Base-by-base conservation (phyloP, 2,329 filamentous ascomycete genomes). In the Erysiphe pulchra region DNA sequence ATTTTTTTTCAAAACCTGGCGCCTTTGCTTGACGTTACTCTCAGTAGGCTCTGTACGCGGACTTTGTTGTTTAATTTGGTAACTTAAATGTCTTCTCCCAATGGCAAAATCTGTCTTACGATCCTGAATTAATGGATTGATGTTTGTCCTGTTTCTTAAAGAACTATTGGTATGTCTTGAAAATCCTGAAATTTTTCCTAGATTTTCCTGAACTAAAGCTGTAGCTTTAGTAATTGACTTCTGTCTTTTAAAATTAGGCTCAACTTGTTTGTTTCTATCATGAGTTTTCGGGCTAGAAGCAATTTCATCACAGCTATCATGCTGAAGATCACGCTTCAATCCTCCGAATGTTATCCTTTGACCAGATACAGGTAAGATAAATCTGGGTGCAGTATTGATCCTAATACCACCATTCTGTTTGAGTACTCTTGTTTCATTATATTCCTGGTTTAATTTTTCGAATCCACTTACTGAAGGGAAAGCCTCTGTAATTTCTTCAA, bases 11-110 rank as follows among this genome's bases (percentile, higher is more conserved):
- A 17, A 17, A 16, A 13, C 30, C 36, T 45, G 36, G 24, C 44
- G 44, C 32, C 33, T 20, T 32, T 40, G 24, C 14, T 45, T 45
- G 8, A 44, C 42, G 18, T 44, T 44, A 44, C 42, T 44, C 17
- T 44, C 42, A 28, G 30, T 20, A 5, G 40, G 40, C 24, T 30
- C 40, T 14, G 40, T 13, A 17, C 17, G 28, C 11, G n/a, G 31
- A 34, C 12, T 44, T 8, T 44, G 18, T 18, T 14, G 16, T 12
- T 32, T 34, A 16, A 18, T 18, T 11, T 28, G 17, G 17, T 33
- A 14, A 20, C 11, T 13, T 4, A 9, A 32, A 1, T n/a, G 31
- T 14, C 9, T 9, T 13, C 6, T 33, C 5, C 28, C 42, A 44
- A 9, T 33, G n/a, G 17, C 17, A 10, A 34, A 17, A 12, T 44